Evolutionary conservation across 2,329 filamentous ascomycete species (phyloP).

Genomic region (Pestalotiopsis sp.): DNA sequence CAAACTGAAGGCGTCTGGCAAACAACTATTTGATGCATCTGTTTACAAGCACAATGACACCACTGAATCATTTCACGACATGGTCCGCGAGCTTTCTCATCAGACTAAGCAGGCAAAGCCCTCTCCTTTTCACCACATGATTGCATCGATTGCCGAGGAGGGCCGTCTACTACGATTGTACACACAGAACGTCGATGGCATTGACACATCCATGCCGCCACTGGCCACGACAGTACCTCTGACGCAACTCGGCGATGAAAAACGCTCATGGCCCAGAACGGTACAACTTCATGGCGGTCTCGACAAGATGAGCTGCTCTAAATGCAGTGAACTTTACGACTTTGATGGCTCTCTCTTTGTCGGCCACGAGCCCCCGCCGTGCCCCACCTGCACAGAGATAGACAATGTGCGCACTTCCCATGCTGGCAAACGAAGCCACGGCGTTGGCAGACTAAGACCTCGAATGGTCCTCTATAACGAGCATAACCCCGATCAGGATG

Average conservation of each 20-base stretch:
- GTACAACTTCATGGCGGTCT: constrained; percentile 93
- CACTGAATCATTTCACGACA: constrained; percentile 90
- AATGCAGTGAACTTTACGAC: constrained; percentile 76
- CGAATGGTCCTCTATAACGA: constrained; percentile 98
- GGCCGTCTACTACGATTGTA: constrained; percentile 88
- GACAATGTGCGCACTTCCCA: constrained; percentile 76
- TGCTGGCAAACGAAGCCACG: constrained; percentile 88
- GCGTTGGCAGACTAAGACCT: constrained; percentile 85
- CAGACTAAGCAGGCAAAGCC: constrained; percentile 78
- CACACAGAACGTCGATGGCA: constrained; percentile 94
- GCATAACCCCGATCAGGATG: constrained; percentile 93
- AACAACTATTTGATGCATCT: constrained; percentile 94
- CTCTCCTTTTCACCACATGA: constrained; percentile 89
- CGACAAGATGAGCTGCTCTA: constrained; percentile 95
- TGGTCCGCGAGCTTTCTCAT: constrained; percentile 87
- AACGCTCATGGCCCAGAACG: constrained; percentile 90
- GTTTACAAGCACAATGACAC: constrained; percentile 92
- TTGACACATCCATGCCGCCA: constrained; percentile 83
- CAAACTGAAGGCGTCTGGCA: constrained; percentile 90
- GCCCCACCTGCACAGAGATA: constrained; percentile 71
- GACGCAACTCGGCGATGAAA: constrained; percentile 73
- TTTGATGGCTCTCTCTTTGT: constrained; percentile 82
- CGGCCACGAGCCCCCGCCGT: constrained; percentile 81
- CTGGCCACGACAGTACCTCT: constrained; percentile 81
- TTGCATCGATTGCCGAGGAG: constrained; percentile 87